Base-by-base conservation (phyloP, 2,329 filamentous ascomycete genomes). In the Cordyceps fumosorosea region DNA sequence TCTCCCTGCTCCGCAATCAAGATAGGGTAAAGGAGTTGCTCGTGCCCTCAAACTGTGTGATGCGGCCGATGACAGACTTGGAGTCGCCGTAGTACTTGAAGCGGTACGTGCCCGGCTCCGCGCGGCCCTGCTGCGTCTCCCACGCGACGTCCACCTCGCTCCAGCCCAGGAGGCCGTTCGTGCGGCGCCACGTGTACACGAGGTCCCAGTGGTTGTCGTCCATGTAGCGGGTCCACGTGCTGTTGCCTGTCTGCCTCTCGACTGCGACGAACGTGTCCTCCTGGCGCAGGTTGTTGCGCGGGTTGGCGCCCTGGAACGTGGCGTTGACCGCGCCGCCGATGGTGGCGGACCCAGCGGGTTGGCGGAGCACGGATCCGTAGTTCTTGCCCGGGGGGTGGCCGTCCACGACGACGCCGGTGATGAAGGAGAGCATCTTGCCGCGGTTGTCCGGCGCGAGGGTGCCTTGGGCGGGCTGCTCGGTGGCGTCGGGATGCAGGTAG, bases 301-400 rank as follows among this genome's bases (percentile, higher is more conserved):
- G 93, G 69, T 96, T 96, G 1, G 93, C 93, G 18, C 88, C 93
- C 2, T 93, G 84, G 73, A 97, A 97, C 0, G 81, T 86, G 0
- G 82, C 88, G 18, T 77, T 81, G 55, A 93, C 84, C 4, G 78
- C 77, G 37, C 84, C 80, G 3, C 91, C 90, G 10, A 81, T 75
- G 1, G 74, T 65, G 71, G 90, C 91, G 0, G 77, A 75, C 12
- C 80, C 70, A 0, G 75, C 70, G 1, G 83, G 80, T 54, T 88
- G 81, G 0, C 75, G 75, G 32, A 84, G 74, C 1, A 91, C 83
- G 48, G 86, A 80, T 50, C 93, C 93, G 69, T 91, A 97, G 0
- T 74, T 76, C 63, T 86, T 86, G 62, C 88, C 86, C 8, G 87
- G 68, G 0, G 87, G 86, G 0, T 86, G 71, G 51, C 80, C 81